Percentiles rank a stretch among this genome's conserved stretches.
These are phyloP conservation scores for Suillus bovinus DNA, from an alignment of 768 basidiomycete species.

Conservation along the genomic window DNA sequence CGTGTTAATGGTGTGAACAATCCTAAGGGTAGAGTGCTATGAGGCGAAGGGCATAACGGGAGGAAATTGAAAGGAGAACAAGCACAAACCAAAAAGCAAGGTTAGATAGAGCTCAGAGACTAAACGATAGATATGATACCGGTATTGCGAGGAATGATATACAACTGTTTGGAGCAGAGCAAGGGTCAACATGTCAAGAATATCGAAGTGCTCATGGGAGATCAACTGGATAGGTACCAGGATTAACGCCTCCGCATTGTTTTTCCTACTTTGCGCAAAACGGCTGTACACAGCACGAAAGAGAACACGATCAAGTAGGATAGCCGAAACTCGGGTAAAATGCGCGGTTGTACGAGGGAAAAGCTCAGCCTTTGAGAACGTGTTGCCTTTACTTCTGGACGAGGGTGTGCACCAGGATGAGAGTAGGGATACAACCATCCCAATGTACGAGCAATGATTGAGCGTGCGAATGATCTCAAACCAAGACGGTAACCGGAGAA, in stretches of 20 bases:
- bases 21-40: not conserved
- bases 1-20: not conserved
- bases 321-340: slow-evolving; percentile 13
- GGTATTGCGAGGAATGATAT: not conserved
- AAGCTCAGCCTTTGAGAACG: slow-evolving; percentile 1
- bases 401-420: slow-evolving; percentile 3
- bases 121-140: not conserved
- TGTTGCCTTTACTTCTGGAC: not conserved
- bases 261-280: slow-evolving; percentile 27
- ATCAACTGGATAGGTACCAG: not conserved
- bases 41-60: not conserved
- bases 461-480: slow-evolving; percentile 15
- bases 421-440: slow-evolving; percentile 28
- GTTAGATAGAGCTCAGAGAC: no score
- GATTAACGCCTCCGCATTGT: slow-evolving; percentile 25
- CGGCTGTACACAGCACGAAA: slow-evolving; percentile 26
- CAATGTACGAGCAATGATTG: slow-evolving; percentile 18
- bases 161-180: not conserved
- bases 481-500: slow-evolving; percentile 9
- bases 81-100: not conserved
- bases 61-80: not conserved
- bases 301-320: slow-evolving; percentile 30
- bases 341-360: slow-evolving; percentile 11
- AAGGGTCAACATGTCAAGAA: not conserved
- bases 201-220: not conserved